These are phyloP conservation scores for Teratosphaeriaceae sp. DNA, from an alignment of 2,329 filamentous ascomycete species.

Conservation along the genomic window DNA sequence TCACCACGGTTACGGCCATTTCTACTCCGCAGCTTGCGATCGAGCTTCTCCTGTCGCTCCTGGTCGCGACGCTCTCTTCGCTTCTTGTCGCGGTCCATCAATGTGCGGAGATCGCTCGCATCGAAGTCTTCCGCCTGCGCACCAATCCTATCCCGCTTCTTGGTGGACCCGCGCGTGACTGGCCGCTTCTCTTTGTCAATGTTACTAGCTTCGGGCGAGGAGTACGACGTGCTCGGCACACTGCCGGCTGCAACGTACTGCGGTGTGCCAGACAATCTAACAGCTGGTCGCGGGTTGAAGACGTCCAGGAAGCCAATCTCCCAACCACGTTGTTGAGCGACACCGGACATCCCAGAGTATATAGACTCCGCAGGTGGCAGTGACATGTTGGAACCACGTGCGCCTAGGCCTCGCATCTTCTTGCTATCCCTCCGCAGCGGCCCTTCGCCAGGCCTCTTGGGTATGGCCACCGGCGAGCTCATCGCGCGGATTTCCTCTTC, in stretches of 20 bases:
- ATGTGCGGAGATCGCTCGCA: conserved; percentile 73
- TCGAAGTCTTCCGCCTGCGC: conserved; percentile 77
- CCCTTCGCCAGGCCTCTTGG: conserved; percentile 41
- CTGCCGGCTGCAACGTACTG: conserved; percentile 44
- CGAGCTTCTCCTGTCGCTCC: conserved; percentile 60
- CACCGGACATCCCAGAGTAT: conserved; percentile 67
- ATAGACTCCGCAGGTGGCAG: conserved; percentile 68
- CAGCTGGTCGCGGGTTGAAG: conserved; percentile 77
- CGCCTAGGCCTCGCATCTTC: conserved; percentile 54
- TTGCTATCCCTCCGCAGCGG: conserved; percentile 58
- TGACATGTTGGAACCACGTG: conserved; percentile 59
- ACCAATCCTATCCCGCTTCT: conserved; percentile 56
- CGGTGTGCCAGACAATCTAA: conserved; percentile 65
- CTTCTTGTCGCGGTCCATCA: conserved; percentile 84
- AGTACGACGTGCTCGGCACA: conserved; percentile 9
- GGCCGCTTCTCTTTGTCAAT: conserved; percentile 29
- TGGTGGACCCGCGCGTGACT: conserved; percentile 15
- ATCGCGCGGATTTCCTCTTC: conserved; percentile 87
- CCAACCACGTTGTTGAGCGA: conserved; percentile 69
- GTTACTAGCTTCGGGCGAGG: neutral
- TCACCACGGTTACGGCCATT: conserved; percentile 52
- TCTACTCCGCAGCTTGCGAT: conserved; percentile 57
- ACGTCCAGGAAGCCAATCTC: conserved; percentile 72
- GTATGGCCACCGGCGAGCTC: conserved; percentile 60
- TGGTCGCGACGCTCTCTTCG: conserved; percentile 68